These are phyloP conservation scores for Alternaria sp. DNA, from an alignment of 2,329 filamentous ascomycete genomes.

Conservation along the genomic window DNA sequence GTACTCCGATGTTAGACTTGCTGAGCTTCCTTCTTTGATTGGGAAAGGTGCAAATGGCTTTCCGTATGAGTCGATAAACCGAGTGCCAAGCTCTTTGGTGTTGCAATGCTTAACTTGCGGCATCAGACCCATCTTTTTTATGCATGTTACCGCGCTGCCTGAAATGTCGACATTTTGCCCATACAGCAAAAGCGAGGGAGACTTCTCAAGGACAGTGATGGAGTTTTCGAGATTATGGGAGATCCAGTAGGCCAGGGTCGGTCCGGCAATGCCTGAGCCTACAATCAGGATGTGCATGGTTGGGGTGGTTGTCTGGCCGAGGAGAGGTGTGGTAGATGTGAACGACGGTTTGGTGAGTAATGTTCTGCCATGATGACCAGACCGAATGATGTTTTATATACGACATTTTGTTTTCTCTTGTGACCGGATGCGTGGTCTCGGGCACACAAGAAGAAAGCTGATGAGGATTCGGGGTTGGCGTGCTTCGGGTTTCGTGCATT, in stretches of 20 bases:
- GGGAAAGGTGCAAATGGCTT: conserved; percentile 39
- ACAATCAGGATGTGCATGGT: not conserved
- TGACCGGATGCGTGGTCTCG: not conserved
- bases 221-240: not conserved
- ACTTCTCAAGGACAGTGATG: not conserved
- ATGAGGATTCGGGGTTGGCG: not conserved
- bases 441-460: not conserved
- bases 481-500: not conserved
- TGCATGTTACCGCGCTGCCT: not conserved
- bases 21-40: not conserved
- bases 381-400: not conserved
- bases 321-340: not conserved
- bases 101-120: not conserved
- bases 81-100: not conserved
- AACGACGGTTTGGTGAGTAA: not conserved
- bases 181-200: not conserved
- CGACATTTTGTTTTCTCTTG: not conserved
- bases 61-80: not conserved
- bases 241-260: not conserved
- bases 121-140: not conserved
- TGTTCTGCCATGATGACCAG: not conserved
- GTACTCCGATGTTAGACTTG: not conserved
- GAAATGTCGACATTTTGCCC: not conserved
- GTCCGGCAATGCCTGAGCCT: not conserved
- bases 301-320: not conserved